Conservation (phyloP, 2,329 filamentous ascomycete species). For the Epichloe sylvatica region DNA sequence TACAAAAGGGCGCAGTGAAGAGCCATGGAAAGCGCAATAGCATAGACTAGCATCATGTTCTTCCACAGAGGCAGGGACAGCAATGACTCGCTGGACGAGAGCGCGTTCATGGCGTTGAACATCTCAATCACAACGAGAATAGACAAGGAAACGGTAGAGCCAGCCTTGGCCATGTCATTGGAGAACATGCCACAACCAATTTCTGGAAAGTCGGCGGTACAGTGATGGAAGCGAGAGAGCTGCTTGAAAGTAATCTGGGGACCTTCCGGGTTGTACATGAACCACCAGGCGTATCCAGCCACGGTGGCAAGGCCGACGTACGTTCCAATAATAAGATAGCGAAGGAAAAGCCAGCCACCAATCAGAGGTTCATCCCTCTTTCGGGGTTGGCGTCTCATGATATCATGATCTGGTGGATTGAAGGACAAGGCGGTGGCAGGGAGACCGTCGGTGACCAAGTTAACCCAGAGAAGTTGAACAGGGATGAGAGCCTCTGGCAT, state of each 20-base stretch:
- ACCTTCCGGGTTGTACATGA: constrained; percentile 85
- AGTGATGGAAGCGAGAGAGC: constrained; percentile 85
- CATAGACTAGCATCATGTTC: constrained; percentile 97
- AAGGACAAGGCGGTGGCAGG: constrained; percentile 93
- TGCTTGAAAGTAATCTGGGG: constrained; percentile 88
- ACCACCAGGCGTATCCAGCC: constrained; percentile 98
- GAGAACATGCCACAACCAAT: constrained; percentile 88
- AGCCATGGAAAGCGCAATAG: constrained; percentile 82
- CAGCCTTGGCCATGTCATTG: constrained; percentile 73
- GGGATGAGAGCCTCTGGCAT: constrained; percentile 97
- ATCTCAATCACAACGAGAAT: constrained; percentile 96
- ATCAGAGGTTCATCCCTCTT: constrained; percentile 90
- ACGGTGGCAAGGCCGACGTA: constrained; percentile 94
- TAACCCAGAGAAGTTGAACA: constrained; percentile 96
- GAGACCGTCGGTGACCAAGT: constrained; percentile 92
- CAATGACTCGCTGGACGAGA: constrained; percentile 88
- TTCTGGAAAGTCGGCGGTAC: constrained; percentile 69
- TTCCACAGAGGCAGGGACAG: constrained; percentile 91
- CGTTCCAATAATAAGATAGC: constrained; percentile 88
- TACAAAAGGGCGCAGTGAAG: constrained; percentile 92
- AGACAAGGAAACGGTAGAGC: constrained; percentile 84
- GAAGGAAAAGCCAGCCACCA: constrained; percentile 91
- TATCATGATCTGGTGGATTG: constrained; percentile 95
- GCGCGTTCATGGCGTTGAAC: constrained; percentile 97
- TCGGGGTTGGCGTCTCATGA: constrained; percentile 84